Evolutionary conservation across 331 rosid species (phyloP), one percentile per base, ranked within the genome.

Genomic region (Arachis monticola): DNA sequence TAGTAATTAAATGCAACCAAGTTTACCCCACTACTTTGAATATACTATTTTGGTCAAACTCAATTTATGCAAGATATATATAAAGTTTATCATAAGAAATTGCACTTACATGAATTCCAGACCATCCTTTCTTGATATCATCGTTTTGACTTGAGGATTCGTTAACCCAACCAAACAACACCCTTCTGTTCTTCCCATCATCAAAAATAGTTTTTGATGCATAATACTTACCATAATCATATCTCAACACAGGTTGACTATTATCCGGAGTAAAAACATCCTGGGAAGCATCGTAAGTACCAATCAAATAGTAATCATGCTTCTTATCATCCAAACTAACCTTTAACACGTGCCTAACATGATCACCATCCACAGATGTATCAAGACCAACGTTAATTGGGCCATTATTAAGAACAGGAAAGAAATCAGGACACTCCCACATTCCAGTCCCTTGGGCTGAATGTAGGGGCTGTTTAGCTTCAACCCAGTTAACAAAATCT

Each of bases 381-480:
- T 87, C 88, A 48, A 92, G 31, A 9, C 97, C 96, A 62, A 50
- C 13, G 1, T 32, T 41, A 48, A 46, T 0, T 17, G 53, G 64
- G 12, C 27, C 17, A 3, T 76, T 53, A 0, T 67, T 74, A 6
- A 73, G 6, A 8, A 88, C 96, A 0, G 96, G 98, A 65, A 17
- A 90, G 47, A 92, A 92, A 82, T 92, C 98, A 5, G 96, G 96
- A 41, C 98, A 90, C 38, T 90, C 96, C 98, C 94, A 92, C 92
- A 87, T 90, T 62, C 96, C 96, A 41, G 86, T 82, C 6, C 77
- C 75, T 45, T 70, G 2, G 3, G 80, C 83, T 2, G 92, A 88
- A 66, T 85, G 86, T 5, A 92, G 74, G 0, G 97, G 91, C 2
- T 78, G 80, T 60, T 84, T 30, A 53, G 88, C 83, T 80, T 87